Evolutionary conservation across 805 yeast species (phyloP).

Genomic region (Candida sanyiensis): DNA sequence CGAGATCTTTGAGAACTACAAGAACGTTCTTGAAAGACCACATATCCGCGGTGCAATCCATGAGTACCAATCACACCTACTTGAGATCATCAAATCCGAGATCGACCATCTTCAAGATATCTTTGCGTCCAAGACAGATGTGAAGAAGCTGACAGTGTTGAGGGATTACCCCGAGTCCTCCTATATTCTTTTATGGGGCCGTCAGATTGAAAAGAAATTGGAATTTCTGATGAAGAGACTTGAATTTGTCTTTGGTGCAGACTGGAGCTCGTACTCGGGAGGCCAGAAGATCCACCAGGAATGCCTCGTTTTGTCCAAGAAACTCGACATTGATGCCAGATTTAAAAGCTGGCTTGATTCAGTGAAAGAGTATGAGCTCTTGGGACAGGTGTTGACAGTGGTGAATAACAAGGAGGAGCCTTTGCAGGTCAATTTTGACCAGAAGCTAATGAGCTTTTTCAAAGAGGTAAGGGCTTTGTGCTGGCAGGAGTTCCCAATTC

Average conservation of each 20-base stretch:
- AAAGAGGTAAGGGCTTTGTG: conserved; percentile 50
- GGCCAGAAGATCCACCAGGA: conserved; percentile 59
- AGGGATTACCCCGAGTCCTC: conserved; percentile 45
- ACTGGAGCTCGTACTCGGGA: conserved; percentile 58
- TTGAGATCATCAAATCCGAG: conserved; percentile 44
- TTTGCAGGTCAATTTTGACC: conserved; percentile 48
- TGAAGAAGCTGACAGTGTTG: conserved; percentile 32
- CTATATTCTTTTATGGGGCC: conserved; percentile 45
- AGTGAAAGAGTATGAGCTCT: conserved; percentile 20
- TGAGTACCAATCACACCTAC: conserved; percentile 49
- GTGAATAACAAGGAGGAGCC: conserved; percentile 25
- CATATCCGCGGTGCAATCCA: conserved; percentile 52
- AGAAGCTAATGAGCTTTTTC: conserved; percentile 35
- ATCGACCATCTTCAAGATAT: conserved; percentile 37
- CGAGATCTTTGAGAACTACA: conserved; percentile 42
- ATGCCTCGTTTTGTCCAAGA: conserved; percentile 38
- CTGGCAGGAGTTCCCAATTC: conserved; percentile 49
- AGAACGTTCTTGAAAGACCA: conserved; percentile 45
- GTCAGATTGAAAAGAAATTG: conserved; percentile 43
- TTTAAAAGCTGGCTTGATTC: conserved; percentile 46
- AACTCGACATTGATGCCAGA: conserved; percentile 37
- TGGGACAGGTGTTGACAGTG: conserved; percentile 38
- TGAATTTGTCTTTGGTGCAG: conserved; percentile 48
- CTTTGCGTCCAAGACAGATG: conserved; percentile 31
- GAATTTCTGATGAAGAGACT: conserved; percentile 37